Percentiles rank a stretch among this genome's conserved stretches.
These are phyloP conservation scores for Oryza australiensis DNA, from an alignment of 176 grass and related monocot genomes.

Conservation along the genomic window DNA sequence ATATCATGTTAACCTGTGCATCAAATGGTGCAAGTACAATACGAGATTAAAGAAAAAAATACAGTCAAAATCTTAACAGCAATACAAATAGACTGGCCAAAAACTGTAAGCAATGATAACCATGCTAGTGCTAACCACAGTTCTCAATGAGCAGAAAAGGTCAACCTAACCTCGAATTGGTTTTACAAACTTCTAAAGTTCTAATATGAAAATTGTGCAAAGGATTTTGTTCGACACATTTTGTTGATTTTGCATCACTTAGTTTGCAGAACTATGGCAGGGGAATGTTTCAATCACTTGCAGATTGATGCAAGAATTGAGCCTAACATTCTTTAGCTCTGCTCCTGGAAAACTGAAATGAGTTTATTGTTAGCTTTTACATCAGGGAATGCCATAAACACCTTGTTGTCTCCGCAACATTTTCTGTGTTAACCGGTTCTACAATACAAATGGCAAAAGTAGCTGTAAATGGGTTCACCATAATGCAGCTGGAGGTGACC, in stretches of 20 bases:
- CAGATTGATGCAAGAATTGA: neutral
- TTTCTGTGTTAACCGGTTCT: neutral
- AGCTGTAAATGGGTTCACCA: neutral
- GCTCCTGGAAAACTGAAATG: constrained; percentile 11
- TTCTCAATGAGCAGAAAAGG: neutral
- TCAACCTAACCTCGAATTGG: neutral
- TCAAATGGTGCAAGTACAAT: neutral
- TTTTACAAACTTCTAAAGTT: neutral
- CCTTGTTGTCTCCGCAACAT: neutral
- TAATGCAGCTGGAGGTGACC: neutral
- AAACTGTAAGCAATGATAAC: neutral
- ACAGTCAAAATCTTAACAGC: too few species aligned
- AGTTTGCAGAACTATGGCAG: neutral
- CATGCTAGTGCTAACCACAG: neutral
- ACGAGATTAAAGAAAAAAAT: neutral
- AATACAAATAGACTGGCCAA: neutral
- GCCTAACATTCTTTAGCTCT: neutral
- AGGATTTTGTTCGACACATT: neutral
- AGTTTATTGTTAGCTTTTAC: neutral
- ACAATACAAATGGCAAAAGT: neutral
- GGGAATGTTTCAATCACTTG: neutral
- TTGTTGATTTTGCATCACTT: constrained; percentile 6
- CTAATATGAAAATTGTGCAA: neutral
- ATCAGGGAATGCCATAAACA: neutral
- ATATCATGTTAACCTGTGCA: neutral